Base-by-base conservation (phyloP, 2,329 filamentous ascomycete genomes). In the Aspergillus alliaceus region DNA sequence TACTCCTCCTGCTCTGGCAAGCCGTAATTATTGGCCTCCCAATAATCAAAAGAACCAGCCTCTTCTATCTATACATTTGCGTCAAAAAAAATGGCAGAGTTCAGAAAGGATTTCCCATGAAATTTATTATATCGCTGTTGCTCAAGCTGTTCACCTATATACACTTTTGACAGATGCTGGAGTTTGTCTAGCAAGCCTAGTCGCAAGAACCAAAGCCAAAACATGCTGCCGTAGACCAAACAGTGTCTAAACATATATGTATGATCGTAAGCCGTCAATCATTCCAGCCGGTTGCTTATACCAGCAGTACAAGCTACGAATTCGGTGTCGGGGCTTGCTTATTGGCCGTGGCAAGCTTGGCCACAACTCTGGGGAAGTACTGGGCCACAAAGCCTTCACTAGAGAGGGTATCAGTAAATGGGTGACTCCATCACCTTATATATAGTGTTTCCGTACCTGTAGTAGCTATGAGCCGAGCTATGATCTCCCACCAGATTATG, bases 401-500 rank as follows among this genome's bases (percentile, higher is more conserved):
- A 53, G 27, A 51, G 40, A 54, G 18, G 14, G 34, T 54, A 27
- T 44, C 15, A 44, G 40, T 56, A 62, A 24, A 52, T 11, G 8
- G 20, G 39, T 54, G 35, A 25, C 55, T 54, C 8, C 12, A 22
- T 40, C 9, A 42, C n/a, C n/a, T n/a, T 35, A 37, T n/a, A 15
- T 20, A 29, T 27, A 6, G 39, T 32, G 14, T 6, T 44, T 47
- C 15, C 68, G 60, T 69, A 74, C 68, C 68, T 93, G 70, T 95
- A 96, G 70, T 88, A 96, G 67, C 87, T 90, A 74, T 96, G 91
- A 53, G 89, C 84, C 15, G 89, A 81, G 68, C 88, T 89, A 73
- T 98, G 93, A 61, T 86, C 83, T 35, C 78, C 77, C 8, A 96
- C 91, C 54, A 99, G 77, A 72, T 99, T 99, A 76, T 99, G 95